These are phyloP conservation scores for Eimeria falciformis DNA, from an alignment of 169 alveolate genomes.

Conservation along the genomic window DNA sequence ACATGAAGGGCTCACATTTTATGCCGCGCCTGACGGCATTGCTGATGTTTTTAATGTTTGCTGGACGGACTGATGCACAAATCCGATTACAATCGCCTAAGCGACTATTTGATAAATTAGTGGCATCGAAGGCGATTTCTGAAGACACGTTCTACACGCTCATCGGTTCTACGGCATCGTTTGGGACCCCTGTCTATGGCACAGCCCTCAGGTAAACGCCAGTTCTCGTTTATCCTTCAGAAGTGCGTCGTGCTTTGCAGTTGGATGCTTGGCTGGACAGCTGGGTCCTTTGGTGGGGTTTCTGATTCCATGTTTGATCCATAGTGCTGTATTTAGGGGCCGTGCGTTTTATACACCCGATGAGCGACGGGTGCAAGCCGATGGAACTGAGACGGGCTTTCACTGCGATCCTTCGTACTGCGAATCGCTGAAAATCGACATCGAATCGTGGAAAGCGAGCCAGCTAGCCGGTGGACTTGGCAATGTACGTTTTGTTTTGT, in stretches of 20 bases:
- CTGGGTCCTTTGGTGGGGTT: neutral
- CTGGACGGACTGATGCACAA: slow-evolving; percentile 7
- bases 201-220: slow-evolving; percentile 37
- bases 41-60: neutral
- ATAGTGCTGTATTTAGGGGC: slow-evolving; percentile 44
- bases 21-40: too few species aligned
- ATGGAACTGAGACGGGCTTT: slow-evolving; percentile 10
- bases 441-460: slow-evolving; percentile 41
- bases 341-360: slow-evolving; percentile 62
- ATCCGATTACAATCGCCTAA: slow-evolving; percentile 61
- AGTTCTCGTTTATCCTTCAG: neutral
- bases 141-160: slow-evolving; percentile 28
- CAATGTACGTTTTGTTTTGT: slow-evolving; percentile 17
- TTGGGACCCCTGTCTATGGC: slow-evolving; percentile 75
- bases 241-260: neutral
- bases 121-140: slow-evolving; percentile 2
- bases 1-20: too few species aligned
- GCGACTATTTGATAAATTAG: slow-evolving; percentile 44
- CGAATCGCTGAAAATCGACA: slow-evolving; percentile 21
- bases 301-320: neutral
- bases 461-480: slow-evolving; percentile 59
- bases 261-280: too few species aligned
- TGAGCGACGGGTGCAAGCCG: neutral
- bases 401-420: slow-evolving; percentile 72
- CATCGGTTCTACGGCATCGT: slow-evolving; percentile 74